phyloP scores from a whole-genome alignment of 179 eudicot genomes.

The Silene coronaria region DNA sequence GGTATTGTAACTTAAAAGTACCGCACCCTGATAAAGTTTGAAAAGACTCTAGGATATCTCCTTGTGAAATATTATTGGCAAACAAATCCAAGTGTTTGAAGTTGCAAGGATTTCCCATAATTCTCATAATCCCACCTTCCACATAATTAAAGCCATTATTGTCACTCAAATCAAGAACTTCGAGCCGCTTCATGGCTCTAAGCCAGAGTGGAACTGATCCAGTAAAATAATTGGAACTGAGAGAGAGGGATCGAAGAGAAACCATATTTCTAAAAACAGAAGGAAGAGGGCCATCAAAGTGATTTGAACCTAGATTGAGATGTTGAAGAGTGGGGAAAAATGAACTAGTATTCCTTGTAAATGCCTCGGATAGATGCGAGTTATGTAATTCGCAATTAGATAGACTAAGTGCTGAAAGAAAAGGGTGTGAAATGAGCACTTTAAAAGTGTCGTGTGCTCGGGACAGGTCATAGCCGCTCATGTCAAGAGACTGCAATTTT shows the following conservation, averaged over 20 bases:
- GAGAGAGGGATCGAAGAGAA: constrained; percentile 4
- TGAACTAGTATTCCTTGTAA: background rate
- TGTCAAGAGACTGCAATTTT: too few species aligned
- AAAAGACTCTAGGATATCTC: too few species aligned
- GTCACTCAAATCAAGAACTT: background rate
- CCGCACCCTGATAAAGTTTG: too few species aligned
- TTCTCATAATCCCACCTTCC: too few species aligned
- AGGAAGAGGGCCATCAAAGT: background rate
- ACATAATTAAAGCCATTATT: too few species aligned
- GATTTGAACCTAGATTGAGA: background rate
- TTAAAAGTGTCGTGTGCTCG: background rate
- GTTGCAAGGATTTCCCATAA: too few species aligned
- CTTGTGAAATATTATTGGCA: too few species aligned
- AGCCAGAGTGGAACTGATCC: constrained; percentile 8
- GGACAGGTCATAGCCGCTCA: too few species aligned
- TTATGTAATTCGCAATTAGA: background rate
- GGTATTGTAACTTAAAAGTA: background rate
- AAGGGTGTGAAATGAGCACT: background rate
- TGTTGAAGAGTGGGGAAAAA: background rate
- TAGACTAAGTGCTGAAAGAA: background rate
- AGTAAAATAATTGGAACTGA: background rate
- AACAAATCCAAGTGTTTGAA: too few species aligned
- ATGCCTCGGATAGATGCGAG: background rate
- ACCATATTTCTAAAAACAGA: background rate
- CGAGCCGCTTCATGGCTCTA: background rate